Evolutionary conservation across 108 stramenopile genomes (phyloP), one percentile per base, ranked within the genome.

Genomic region (Skeletonema potamos): DNA sequence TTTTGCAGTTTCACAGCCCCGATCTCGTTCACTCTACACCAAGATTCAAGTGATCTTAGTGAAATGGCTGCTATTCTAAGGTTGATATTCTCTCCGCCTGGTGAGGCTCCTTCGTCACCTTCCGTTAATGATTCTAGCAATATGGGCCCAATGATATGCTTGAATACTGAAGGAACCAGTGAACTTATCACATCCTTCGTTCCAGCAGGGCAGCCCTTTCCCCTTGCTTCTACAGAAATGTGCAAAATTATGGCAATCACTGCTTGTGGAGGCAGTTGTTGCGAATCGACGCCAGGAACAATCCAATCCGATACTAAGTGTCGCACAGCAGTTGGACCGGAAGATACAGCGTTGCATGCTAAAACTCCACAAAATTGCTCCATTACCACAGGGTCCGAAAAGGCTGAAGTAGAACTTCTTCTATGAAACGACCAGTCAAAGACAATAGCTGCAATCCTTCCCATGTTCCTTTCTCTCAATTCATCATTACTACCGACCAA

Each of bases 231-330:
- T 30, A 73, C 59, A 11, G 86, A 84, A 37, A 90, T 43, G 55
- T 90, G 85, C 24, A 57, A 72, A 11, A 77, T 54, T 46, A 91
- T 72, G 39, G 79, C 85, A 20, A 74, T 69, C 44, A 82, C 72
- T 6, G 86, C 81, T 46, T 74, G 77, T 13, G 80, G 70, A 17
- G 89, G 89, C 29, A 89, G 32, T 20, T 41, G 39, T n/a, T 41
- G 39, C 15, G 71, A 75, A 8, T 73, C 62, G 28, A 70, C 62
- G 64, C 81, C 79, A 10, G 91, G 91, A 37, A 92, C 77, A 58
- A 92, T 92, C 91, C 91, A 92, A 68, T 89, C 89, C 3, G 76
- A 62, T 8, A 89, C 59, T 43, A 92, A 80, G 54, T 88, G 79
- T 20, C 67, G 44, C n/a, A 92, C 68, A 27, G 84, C 82, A 20